These are phyloP conservation scores for Yamadazyma songkhlaensis DNA, from an alignment of 1,139 yeast genomes.

Conservation along the genomic window DNA sequence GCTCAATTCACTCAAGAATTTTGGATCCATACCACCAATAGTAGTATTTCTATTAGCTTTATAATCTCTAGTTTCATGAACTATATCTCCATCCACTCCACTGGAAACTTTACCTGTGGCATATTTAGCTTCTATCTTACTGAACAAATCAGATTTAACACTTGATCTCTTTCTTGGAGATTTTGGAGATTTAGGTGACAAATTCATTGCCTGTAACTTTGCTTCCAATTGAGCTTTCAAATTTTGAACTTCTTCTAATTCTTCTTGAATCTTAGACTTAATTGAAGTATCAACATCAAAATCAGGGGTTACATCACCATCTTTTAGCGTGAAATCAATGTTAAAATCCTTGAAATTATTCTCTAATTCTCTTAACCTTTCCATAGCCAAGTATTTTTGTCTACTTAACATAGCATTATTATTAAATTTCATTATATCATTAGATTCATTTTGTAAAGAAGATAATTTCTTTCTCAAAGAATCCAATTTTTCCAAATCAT, in stretches of 20 bases:
- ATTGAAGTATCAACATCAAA: slow-evolving; percentile 33
- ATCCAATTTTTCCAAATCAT: slow-evolving; percentile 47
- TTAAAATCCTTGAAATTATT: slow-evolving; percentile 58
- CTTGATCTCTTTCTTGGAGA: slow-evolving; percentile 2
- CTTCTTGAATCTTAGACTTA: slow-evolving; percentile 36
- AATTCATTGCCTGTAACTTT: slow-evolving; percentile 26
- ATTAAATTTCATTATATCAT: slow-evolving; percentile 68
- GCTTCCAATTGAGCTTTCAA: slow-evolving; percentile 42
- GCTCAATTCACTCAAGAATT: slow-evolving; percentile 56
- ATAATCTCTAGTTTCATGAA: slow-evolving; percentile 15
- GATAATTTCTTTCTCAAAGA: slow-evolving; percentile 57
- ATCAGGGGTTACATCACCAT: slow-evolving; percentile 10
- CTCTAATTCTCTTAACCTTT: slow-evolving; percentile 63
- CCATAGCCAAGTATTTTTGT: slow-evolving; percentile 63
- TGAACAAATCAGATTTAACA: slow-evolving; percentile 21
- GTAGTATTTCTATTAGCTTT: slow-evolving; percentile 32
- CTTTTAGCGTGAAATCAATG: slow-evolving; percentile 44
- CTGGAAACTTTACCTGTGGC: slow-evolving; percentile 41
- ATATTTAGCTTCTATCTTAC: slow-evolving; percentile 47
- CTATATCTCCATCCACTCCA: slow-evolving; percentile 16
- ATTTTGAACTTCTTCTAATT: slow-evolving; percentile 45
- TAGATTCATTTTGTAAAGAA: slow-evolving; percentile 66
- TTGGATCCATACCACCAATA: slow-evolving; percentile 46
- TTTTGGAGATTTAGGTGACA: slow-evolving; percentile 10
- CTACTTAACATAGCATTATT: slow-evolving; percentile 56